Evolutionary conservation across 805 yeast species (phyloP).

Genomic region (Zygosaccharomyces pseudorouxii): DNA sequence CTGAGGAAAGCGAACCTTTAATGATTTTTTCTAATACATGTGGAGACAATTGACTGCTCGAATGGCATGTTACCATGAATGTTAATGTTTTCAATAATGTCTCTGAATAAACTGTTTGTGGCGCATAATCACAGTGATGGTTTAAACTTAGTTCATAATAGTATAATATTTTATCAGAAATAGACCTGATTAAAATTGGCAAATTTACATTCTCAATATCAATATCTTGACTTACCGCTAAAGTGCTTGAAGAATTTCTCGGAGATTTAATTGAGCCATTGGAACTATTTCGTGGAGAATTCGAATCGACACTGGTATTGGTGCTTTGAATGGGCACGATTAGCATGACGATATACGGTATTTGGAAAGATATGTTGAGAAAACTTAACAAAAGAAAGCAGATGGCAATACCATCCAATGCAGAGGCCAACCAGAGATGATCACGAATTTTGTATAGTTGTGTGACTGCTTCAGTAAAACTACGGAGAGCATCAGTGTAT

Average conservation of each 20-base stretch:
- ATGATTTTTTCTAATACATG: constrained; percentile 44
- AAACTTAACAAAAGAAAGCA: constrained; percentile 57
- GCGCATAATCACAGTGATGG: constrained; percentile 69
- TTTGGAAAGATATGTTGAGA: constrained; percentile 36
- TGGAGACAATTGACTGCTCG: constrained; percentile 46
- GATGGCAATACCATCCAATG: constrained; percentile 77
- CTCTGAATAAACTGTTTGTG: constrained; percentile 75
- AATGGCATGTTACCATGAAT: constrained; percentile 50
- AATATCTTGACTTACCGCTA: constrained; percentile 18
- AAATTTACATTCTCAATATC: constrained; percentile 24
- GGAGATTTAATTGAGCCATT: constrained; percentile 42
- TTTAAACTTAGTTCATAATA: constrained; percentile 50
- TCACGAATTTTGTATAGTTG: constrained; percentile 62
- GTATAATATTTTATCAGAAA: constrained; percentile 38
- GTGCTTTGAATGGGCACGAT: constrained; percentile 34
- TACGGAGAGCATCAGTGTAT: constrained; percentile 60
- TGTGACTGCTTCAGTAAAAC: constrained; percentile 68
- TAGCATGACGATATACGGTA: constrained; percentile 32
- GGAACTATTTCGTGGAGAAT: constrained; percentile 24
- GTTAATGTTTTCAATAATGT: constrained; percentile 58
- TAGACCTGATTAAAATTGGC: constrained; percentile 37
- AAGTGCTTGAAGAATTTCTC: constrained; percentile 41
- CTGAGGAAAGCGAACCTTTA: constrained; percentile 29
- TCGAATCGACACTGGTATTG: constrained; percentile 1
- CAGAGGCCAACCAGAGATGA: constrained; percentile 80